Evolutionary conservation across 2,329 filamentous ascomycete genomes (phyloP).

Genomic region (Ceratocystis diversiconidia): DNA sequence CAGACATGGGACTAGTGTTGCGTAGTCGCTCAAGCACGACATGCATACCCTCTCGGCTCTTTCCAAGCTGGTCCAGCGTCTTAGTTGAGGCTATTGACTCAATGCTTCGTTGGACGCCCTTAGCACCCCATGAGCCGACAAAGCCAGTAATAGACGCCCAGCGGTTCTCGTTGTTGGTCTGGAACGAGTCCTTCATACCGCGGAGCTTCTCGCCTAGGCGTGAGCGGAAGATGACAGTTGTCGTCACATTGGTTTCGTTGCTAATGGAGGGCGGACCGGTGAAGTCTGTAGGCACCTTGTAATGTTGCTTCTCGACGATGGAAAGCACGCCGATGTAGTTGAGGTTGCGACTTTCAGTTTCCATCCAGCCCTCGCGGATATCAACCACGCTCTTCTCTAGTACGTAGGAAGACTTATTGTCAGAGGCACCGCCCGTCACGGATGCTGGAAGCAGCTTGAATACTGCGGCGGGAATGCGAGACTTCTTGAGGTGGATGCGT

Average conservation of each 20-base stretch:
- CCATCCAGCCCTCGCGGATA: conserved; percentile 69
- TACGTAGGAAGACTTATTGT: conserved; percentile 63
- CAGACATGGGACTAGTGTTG: conserved; percentile 43
- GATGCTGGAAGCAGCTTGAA: conserved; percentile 61
- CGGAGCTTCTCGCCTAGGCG: conserved; percentile 55
- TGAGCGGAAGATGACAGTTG: conserved; percentile 60
- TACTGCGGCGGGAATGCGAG: conserved; percentile 58
- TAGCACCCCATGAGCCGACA: conserved; percentile 47
- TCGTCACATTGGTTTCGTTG: conserved; percentile 49
- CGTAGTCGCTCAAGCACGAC: conserved; percentile 59
- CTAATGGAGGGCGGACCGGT: conserved; percentile 21
- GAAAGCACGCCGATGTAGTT: conserved; percentile 71
- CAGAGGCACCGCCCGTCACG: conserved; percentile 47
- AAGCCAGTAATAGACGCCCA: conserved; percentile 36
- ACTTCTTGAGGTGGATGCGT: conserved; percentile 69
- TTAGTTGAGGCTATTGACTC: conserved; percentile 65
- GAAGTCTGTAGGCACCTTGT: conserved; percentile 27
- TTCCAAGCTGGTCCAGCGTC: conserved; percentile 62
- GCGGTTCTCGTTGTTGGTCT: conserved; percentile 28
- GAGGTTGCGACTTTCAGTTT: conserved; percentile 64
- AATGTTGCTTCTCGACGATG: conserved; percentile 63
- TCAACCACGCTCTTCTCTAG: conserved; percentile 69
- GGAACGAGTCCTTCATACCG: conserved; percentile 36
- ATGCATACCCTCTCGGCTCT: conserved; percentile 71
- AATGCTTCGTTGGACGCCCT: conserved; percentile 63